Base-by-base conservation (phyloP, 306 rosid genomes). In the Potentilla sterilis region DNA sequence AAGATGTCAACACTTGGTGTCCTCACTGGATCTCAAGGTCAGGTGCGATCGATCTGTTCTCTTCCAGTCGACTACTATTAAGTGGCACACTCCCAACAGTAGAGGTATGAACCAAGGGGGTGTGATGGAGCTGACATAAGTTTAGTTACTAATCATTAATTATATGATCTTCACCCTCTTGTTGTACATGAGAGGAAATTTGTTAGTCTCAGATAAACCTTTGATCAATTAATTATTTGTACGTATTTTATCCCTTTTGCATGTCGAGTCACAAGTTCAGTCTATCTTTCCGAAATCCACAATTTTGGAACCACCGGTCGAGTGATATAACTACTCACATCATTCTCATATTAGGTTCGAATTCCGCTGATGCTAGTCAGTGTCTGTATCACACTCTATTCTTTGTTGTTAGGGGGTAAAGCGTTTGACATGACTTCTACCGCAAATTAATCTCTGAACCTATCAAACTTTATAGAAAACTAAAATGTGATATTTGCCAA, bases 1-100 rank as follows among this genome's bases (percentile, higher is more conserved):
- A 91, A 91, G 87, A 81, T 94, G 91, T 89, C 97, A 37, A 77
- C 72, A 63, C 87, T 88, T 35, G 81, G 83, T 68, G 81, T 74
- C 37, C 69, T 79, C 21, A 77, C 81, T 2, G 84, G 86, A 21
- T 47, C 84, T 28, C 70, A 79, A 81, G 90, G 88, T 64, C 75
- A 47, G 70, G 80, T 86, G 28, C 62, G 83, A 49, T 61, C 69
- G 51, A 76, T 67, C 15, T 86, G 87, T 80, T 81, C 85, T 11
- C 40, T 75, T 9, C 76, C 81, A 28, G 40, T 59, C 24, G n/a
- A 34, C 35, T 61, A 38, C 72, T 62, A 40, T n/a, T 72, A 5
- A 19, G 6, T 37, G 15, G 18, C 47, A 62, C 42, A 62, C 9
- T 62, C 41, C 28, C 67, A 62, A 1, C 67, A 63, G 68, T 14